A percentile compares a stretch with the other conserved stretches of the same genome.
Conservation (phyloP, 108 stramenopile genomes). For the Cylindrotheca closterium region DNA sequence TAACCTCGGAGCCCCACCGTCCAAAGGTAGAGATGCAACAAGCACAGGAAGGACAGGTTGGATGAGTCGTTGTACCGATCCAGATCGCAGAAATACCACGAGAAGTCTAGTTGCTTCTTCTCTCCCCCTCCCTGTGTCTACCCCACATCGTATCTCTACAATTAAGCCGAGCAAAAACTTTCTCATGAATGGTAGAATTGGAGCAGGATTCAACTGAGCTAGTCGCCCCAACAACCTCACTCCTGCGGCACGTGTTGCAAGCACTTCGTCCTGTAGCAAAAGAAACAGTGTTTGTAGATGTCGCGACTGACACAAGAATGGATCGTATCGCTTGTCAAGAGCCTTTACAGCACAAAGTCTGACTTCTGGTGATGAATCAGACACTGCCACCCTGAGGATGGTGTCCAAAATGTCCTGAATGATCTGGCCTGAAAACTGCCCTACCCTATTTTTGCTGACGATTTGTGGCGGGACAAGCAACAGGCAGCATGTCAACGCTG, state of each 20-base stretch:
- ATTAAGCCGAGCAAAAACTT: constrained; percentile 71
- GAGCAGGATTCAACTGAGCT: constrained; percentile 82
- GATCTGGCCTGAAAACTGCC: constrained; percentile 56
- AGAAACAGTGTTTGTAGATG: constrained; percentile 83
- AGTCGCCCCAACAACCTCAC: constrained; percentile 85
- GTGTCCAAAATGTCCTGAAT: constrained; percentile 83
- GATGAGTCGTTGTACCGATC: constrained; percentile 70
- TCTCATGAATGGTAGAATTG: constrained; percentile 77
- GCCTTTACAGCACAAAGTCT: constrained; percentile 83
- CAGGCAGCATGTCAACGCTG: constrained; percentile 76
- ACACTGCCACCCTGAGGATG: constrained; percentile 76
- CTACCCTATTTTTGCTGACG: constrained; percentile 37
- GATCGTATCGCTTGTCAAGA: constrained; percentile 85
- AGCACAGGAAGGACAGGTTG: constrained; percentile 74
- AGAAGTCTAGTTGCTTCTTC: constrained; percentile 82
- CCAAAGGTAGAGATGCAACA: constrained; percentile 65
- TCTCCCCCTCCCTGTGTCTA: constrained; percentile 63
- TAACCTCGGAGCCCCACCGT: constrained; percentile 65
- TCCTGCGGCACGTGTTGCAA: constrained; percentile 78
- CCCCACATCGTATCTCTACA: constrained; percentile 75
- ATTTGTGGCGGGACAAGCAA: constrained; percentile 67
- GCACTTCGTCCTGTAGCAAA: constrained; percentile 85
- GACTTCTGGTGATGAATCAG: constrained; percentile 84
- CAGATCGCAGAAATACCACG: constrained; percentile 73
- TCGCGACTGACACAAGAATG: constrained; percentile 78